Percentiles rank a stretch among this genome's conserved stretches.
phyloP scores from a whole-genome alignment of 2,329 filamentous ascomycete species.

The Aspergillus sp. region DNA sequence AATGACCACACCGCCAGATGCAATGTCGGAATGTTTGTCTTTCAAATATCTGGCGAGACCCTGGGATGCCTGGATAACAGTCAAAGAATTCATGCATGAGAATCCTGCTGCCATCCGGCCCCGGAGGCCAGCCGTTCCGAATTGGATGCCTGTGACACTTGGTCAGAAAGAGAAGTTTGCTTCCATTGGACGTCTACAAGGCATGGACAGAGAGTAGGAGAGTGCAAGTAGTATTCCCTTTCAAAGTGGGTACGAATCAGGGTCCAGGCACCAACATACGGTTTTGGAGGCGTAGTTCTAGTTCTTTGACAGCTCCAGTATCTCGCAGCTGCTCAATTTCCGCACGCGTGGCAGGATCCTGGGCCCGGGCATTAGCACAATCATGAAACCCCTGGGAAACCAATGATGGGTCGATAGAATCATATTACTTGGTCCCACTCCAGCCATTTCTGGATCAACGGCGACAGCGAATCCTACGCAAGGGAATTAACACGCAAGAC shows the following conservation, averaged over 20 bases:
- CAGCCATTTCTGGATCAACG: conserved; percentile 57
- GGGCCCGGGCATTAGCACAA: conserved; percentile 14
- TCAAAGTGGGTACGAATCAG: background rate
- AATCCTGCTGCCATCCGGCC: conserved; percentile 67
- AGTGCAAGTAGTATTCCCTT: background rate
- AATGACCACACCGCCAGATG: conserved; percentile 55
- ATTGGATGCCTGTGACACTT: conserved; percentile 50
- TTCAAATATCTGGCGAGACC: conserved; percentile 62
- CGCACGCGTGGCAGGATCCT: conserved; percentile 52
- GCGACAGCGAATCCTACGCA: conserved; percentile 33
- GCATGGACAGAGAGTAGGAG: background rate
- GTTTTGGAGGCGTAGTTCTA: conserved; percentile 53
- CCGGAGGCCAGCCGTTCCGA: conserved; percentile 62
- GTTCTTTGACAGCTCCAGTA: conserved; percentile 45
- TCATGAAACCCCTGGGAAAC: background rate
- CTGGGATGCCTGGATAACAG: conserved; percentile 63
- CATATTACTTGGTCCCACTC: conserved; percentile 51
- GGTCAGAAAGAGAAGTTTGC: conserved; percentile 7
- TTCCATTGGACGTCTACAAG: conserved; percentile 7
- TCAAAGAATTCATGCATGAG: conserved; percentile 59
- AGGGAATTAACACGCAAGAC: background rate
- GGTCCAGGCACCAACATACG: conserved; percentile 35
- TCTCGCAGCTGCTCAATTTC: conserved; percentile 56
- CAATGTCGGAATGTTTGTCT: conserved; percentile 42
- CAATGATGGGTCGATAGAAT: background rate